Conservation (phyloP, 1,139 yeast species). For the Debaryomyces coudertii region DNA sequence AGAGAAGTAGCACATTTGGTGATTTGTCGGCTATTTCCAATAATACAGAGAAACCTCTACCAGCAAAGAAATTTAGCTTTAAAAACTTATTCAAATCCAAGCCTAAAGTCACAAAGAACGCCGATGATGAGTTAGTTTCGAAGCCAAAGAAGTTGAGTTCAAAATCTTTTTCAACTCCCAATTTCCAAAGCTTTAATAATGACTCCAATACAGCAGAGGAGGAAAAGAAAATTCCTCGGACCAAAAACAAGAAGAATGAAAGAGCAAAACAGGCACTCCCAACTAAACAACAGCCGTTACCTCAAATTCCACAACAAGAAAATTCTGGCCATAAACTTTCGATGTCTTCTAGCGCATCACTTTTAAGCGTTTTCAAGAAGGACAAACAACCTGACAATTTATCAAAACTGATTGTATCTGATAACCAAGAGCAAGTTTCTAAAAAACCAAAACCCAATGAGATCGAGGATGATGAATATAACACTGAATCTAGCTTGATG, state of each 20-base stretch:
- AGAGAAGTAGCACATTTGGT: constrained; percentile 21
- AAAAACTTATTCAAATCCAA: constrained; percentile 42
- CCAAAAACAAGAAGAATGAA: constrained; percentile 12
- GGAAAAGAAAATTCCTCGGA: constrained; percentile 3
- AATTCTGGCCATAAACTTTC: background rate
- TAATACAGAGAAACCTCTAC: constrained; percentile 9
- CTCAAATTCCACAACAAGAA: constrained; percentile 18
- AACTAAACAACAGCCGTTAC: constrained; percentile 11
- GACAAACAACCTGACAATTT: constrained; percentile 24
- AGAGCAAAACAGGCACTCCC: constrained; percentile 7
- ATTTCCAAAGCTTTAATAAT: constrained; percentile 20
- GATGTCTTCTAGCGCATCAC: constrained; percentile 8
- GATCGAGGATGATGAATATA: background rate
- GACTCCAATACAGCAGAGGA: constrained; percentile 4
- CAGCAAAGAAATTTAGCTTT: constrained; percentile 42
- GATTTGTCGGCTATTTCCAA: constrained; percentile 23
- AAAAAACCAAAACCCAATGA: constrained; percentile 6
- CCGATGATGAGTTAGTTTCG: constrained; percentile 14
- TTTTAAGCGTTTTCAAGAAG: constrained; percentile 30
- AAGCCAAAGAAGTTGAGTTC: constrained; percentile 25
- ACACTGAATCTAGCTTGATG: constrained; percentile 2
- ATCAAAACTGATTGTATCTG: constrained; percentile 12
- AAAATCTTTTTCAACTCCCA: constrained; percentile 37
- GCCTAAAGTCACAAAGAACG: constrained; percentile 26
- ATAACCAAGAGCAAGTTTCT: constrained; percentile 8